Evolutionary conservation across 495 filamentous ascomycete genomes (phyloP).

Genomic region (Arthonia radiata): DNA sequence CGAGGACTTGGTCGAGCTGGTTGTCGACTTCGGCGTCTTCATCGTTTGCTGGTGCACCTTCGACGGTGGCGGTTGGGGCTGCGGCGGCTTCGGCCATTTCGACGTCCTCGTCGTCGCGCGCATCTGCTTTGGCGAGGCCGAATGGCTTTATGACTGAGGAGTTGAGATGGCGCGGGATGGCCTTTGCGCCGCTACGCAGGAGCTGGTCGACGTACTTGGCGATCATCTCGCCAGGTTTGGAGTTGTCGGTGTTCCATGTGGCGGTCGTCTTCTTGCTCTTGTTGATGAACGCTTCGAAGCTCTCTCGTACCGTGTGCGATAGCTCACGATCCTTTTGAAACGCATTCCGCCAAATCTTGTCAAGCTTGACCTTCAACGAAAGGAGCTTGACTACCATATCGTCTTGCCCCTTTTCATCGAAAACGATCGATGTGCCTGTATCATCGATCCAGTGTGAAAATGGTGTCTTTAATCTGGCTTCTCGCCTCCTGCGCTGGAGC

Average conservation of each 20-base stretch:
- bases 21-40: constrained; percentile 75
- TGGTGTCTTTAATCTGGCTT: constrained; percentile 35
- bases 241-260: constrained; percentile 53
- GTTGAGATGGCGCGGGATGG: constrained; percentile 32
- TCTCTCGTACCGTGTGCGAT: constrained; percentile 50
- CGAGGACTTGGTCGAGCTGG: constrained; percentile 73
- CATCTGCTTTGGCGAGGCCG: constrained; percentile 8
- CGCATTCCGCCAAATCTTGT: constrained; percentile 42
- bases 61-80: constrained; percentile 66
- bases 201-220: constrained; percentile 88
- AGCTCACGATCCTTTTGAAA: constrained; percentile 54
- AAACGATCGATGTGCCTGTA: constrained; percentile 54
- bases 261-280: constrained; percentile 38
- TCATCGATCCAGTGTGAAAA: constrained; percentile 58
- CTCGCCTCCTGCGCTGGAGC: constrained; percentile 37
- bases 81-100: constrained; percentile 68
- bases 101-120: constrained; percentile 27
- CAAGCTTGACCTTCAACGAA: constrained; percentile 56
- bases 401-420: constrained; percentile 47
- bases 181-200: constrained; percentile 63
- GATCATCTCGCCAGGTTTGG: constrained; percentile 94
- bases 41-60: constrained; percentile 49
- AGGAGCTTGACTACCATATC: constrained; percentile 77
- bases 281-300: constrained; percentile 81
- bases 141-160: neutral